These are phyloP conservation scores for Pontederia paniculata DNA, from an alignment of 176 grass and related monocot genomes.

Conservation along the genomic window DNA sequence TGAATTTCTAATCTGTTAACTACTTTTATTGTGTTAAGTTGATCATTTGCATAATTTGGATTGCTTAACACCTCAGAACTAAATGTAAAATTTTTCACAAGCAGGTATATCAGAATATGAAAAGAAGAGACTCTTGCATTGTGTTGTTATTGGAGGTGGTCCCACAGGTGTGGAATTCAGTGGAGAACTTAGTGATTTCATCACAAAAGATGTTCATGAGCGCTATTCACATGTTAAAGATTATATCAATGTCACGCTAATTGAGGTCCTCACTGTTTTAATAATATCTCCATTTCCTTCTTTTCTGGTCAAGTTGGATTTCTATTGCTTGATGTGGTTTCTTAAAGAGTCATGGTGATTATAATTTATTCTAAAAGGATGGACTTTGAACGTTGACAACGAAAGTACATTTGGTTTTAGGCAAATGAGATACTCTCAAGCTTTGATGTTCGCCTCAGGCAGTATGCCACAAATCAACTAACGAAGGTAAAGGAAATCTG, in stretches of 20 bases:
- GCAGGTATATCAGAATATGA: constrained; percentile 71
- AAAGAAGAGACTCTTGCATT: constrained; percentile 77
- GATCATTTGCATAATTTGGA: too few species aligned
- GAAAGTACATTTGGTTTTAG: constrained; percentile 27
- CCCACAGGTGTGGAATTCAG: constrained; percentile 97
- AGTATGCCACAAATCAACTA: constrained; percentile 82
- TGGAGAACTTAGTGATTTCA: constrained; percentile 99
- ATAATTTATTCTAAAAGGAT: not conserved
- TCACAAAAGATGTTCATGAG: constrained; percentile 72
- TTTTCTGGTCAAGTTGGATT: not conserved
- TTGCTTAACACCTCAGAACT: too few species aligned
- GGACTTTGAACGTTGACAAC: too few species aligned
- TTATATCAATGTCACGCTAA: constrained; percentile 82
- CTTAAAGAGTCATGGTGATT: constrained; percentile 6
- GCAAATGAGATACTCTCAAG: constrained; percentile 95
- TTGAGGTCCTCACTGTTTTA: constrained; percentile 42
- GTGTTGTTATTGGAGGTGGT: constrained; percentile 96
- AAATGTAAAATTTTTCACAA: constrained; percentile 7
- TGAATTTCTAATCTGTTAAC: too few species aligned
- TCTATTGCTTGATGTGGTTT: constrained; percentile 7
- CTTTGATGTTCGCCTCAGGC: constrained; percentile 88
- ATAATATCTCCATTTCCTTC: not conserved
- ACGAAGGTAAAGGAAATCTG: constrained; percentile 40
- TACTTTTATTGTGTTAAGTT: too few species aligned
- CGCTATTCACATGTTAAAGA: constrained; percentile 95